Percentiles rank a stretch among this genome's conserved stretches.
Evolutionary conservation across 1,284 basidiomycete species (phyloP).

Genomic region (Pseudozyma thailandica): DNA sequence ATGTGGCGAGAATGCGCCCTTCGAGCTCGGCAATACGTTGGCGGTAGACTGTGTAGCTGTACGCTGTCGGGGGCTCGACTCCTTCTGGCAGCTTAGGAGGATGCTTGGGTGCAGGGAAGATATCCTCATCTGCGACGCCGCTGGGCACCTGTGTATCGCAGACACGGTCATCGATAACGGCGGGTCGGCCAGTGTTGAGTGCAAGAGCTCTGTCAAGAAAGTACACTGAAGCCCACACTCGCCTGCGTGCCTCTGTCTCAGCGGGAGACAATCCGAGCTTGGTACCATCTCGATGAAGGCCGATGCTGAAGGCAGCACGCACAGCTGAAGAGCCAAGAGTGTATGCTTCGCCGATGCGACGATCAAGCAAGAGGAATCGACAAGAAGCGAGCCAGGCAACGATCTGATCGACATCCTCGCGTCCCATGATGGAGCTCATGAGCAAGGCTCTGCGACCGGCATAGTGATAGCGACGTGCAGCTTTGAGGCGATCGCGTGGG

Average conservation of each 20-base stretch:
- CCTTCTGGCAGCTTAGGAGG: slow-evolving; percentile 41
- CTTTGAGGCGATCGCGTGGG: slow-evolving; percentile 38
- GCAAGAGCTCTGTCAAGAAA: slow-evolving; percentile 50
- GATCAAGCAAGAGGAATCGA: slow-evolving; percentile 59
- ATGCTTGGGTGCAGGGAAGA: slow-evolving; percentile 43
- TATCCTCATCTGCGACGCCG: slow-evolving; percentile 42
- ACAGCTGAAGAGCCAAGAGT: slow-evolving; percentile 51
- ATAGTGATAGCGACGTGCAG: slow-evolving; percentile 46
- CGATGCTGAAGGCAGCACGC: slow-evolving; percentile 53
- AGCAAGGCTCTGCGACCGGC: slow-evolving; percentile 48
- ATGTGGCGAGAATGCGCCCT: slow-evolving; percentile 37
- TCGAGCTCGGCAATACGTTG: slow-evolving; percentile 50
- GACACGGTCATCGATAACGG: slow-evolving; percentile 57
- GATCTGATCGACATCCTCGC: slow-evolving; percentile 57
- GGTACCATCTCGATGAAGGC: slow-evolving; percentile 63
- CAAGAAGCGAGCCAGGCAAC: slow-evolving; percentile 50
- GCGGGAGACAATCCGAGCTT: slow-evolving; percentile 45
- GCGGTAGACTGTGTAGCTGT: slow-evolving; percentile 48
- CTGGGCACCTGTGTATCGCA: slow-evolving; percentile 57
- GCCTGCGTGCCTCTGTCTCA: slow-evolving; percentile 54
- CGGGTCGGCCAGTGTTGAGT: slow-evolving; percentile 56
- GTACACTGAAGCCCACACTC: slow-evolving; percentile 59
- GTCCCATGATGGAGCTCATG: slow-evolving; percentile 50
- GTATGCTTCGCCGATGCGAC: slow-evolving; percentile 57
- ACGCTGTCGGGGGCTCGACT: slow-evolving; percentile 44